phyloP scores from a whole-genome alignment of 305 asterid genomes.

The Fraxinus sp. region DNA sequence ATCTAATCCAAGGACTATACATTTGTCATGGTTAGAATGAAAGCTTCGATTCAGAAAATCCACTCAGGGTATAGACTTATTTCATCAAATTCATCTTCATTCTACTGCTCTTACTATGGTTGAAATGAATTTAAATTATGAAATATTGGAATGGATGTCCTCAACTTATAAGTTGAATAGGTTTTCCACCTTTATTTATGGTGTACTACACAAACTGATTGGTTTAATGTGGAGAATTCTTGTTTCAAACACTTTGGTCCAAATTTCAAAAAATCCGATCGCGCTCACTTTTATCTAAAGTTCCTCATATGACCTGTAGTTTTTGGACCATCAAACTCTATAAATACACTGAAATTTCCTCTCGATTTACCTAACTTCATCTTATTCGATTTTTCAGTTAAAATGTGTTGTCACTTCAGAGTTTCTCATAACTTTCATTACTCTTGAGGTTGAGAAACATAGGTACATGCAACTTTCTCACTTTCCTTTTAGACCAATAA shows the following conservation, averaged over 20 bases:
- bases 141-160: not conserved
- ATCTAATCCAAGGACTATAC: constrained; percentile 21
- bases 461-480: too few relatives aligned
- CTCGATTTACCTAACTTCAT: not conserved
- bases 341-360: not conserved
- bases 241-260: not conserved
- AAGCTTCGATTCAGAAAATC: not conserved
- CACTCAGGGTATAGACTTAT: not conserved
- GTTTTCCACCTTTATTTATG: not conserved
- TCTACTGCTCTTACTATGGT: not conserved
- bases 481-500: too few relatives aligned
- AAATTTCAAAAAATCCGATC: too few relatives aligned
- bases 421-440: not conserved
- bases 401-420: not conserved
- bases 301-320: not conserved
- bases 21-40: constrained; percentile 27
- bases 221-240: not conserved
- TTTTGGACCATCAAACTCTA: not conserved
- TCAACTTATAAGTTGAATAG: not conserved
- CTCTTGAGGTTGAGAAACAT: not conserved
- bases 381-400: not conserved
- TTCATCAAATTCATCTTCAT: not conserved
- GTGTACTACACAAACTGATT: not conserved
- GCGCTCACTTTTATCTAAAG: not conserved
- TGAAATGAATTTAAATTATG: not conserved